A percentile compares a stretch with the other conserved stretches of the same genome.
Evolutionary conservation across 495 filamentous ascomycete species (phyloP).

Genomic region (Xylaria sp.): DNA sequence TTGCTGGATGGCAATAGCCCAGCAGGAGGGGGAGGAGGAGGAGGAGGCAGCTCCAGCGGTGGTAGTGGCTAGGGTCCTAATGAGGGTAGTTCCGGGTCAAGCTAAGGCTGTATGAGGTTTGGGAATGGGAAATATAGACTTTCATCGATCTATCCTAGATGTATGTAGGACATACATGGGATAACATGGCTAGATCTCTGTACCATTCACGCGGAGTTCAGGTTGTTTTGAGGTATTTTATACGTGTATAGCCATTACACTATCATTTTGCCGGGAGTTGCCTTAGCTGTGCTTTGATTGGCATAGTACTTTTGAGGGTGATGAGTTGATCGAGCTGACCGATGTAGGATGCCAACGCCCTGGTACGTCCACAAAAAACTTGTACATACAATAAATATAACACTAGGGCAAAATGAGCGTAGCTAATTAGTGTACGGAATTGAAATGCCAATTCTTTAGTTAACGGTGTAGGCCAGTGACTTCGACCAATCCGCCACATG

Average conservation of each 20-base stretch:
- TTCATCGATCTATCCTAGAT: background rate
- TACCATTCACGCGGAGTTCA: constrained; percentile 21
- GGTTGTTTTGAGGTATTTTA: constrained; percentile 5
- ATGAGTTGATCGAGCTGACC: too few relatives aligned
- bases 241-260: background rate
- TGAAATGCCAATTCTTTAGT: too few relatives aligned
- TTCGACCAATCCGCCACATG: background rate
- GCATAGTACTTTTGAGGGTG: background rate
- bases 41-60: too few relatives aligned
- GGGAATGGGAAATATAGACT: constrained; percentile 15
- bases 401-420: too few relatives aligned
- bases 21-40: constrained; percentile 20
- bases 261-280: background rate
- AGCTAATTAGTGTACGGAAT: too few relatives aligned
- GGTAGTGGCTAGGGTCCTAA: constrained; percentile 32
- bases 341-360: too few relatives aligned
- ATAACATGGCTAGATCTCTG: background rate
- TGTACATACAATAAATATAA: too few relatives aligned
- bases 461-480: too few relatives aligned
- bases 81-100: constrained; percentile 35
- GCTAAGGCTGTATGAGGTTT: constrained; percentile 17
- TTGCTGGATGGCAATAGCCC: constrained; percentile 70
- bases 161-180: constrained; percentile 13
- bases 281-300: background rate
- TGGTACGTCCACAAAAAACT: too few relatives aligned